phyloP scores from a whole-genome alignment of 169 alveolate genomes.

The Plasmodium ovale region DNA sequence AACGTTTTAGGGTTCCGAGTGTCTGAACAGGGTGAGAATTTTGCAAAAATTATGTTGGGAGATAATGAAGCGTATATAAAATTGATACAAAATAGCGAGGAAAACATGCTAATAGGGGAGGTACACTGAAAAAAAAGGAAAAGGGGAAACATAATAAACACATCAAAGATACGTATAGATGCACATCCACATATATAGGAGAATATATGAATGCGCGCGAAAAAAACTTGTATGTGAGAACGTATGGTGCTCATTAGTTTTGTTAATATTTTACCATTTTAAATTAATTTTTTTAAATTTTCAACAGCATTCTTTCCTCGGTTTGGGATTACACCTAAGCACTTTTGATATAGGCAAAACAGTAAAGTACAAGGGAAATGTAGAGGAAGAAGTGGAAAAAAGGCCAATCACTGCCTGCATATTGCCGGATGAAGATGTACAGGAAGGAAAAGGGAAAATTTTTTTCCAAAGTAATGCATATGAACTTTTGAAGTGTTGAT shows the following conservation, averaged over 20 bases:
- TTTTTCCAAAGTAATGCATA: neutral
- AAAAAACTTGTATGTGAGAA: no score
- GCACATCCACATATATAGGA: neutral
- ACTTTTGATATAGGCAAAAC: conserved; percentile 46
- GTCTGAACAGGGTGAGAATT: conserved; percentile 12
- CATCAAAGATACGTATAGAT: neutral
- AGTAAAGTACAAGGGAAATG: conserved; percentile 37
- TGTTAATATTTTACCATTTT: no score
- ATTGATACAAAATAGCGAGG: conserved; percentile 49
- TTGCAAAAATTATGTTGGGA: conserved; percentile 35
- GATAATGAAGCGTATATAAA: conserved; percentile 52
- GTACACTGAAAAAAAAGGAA: neutral
- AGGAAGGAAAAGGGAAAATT: neutral
- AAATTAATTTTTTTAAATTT: neutral
- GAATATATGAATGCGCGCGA: neutral
- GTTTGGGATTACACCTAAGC: conserved; percentile 33
- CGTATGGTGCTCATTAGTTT: no score
- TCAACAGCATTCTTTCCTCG: conserved; percentile 56
- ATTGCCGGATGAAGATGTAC: conserved; percentile 71
- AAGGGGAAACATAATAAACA: neutral
- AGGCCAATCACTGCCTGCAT: conserved; percentile 72
- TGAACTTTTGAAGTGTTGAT: conserved; percentile 7
- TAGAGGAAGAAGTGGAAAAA: conserved; percentile 69
- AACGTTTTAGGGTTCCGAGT: conserved; percentile 47
- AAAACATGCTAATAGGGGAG: conserved; percentile 35